Percentiles rank a stretch among this genome's conserved stretches.
Conservation (phyloP, 78 protist species). For the Capsaspora owczarzaki region DNA sequence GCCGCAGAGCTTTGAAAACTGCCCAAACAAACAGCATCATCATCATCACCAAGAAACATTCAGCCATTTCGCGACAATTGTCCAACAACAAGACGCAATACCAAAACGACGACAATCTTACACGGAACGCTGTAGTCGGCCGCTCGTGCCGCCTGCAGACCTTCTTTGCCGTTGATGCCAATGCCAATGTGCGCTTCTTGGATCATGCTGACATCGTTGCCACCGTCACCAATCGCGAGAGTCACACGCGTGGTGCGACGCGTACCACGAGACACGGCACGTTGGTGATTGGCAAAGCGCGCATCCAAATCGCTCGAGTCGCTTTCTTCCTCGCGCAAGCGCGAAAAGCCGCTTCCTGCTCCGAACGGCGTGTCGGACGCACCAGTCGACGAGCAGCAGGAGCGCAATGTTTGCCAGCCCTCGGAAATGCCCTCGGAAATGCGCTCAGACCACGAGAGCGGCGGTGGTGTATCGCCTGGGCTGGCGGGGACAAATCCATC, state of each 20-base stretch:
- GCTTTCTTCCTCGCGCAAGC: too few relatives aligned
- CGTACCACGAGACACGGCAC: too few relatives aligned
- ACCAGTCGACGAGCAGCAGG: too few relatives aligned
- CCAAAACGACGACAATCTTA: constrained; percentile 60
- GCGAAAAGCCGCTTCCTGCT: too few relatives aligned
- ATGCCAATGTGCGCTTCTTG: constrained; percentile 76
- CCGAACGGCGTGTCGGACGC: too few relatives aligned
- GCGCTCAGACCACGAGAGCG: too few relatives aligned
- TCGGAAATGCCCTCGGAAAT: too few relatives aligned
- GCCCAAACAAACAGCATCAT: background rate
- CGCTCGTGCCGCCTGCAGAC: constrained; percentile 76
- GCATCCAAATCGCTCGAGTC: too few relatives aligned
- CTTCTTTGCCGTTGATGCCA: constrained; percentile 85
- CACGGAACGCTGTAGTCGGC: constrained; percentile 63
- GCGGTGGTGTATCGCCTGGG: too few relatives aligned
- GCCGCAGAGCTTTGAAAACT: constrained; percentile 48
- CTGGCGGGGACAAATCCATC: background rate
- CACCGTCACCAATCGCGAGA: constrained; percentile 88
- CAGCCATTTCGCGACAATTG: background rate
- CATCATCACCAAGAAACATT: too few relatives aligned
- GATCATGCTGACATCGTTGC: constrained; percentile 88
- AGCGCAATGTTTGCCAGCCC: too few relatives aligned
- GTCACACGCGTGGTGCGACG: background rate
- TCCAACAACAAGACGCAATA: background rate
- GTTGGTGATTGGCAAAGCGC: too few relatives aligned